A percentile compares a stretch with the other conserved stretches of the same genome.
Evolutionary conservation across 2,329 filamentous ascomycete species (phyloP).

Genomic region (Neophaeococcomyces mojaviensis): DNA sequence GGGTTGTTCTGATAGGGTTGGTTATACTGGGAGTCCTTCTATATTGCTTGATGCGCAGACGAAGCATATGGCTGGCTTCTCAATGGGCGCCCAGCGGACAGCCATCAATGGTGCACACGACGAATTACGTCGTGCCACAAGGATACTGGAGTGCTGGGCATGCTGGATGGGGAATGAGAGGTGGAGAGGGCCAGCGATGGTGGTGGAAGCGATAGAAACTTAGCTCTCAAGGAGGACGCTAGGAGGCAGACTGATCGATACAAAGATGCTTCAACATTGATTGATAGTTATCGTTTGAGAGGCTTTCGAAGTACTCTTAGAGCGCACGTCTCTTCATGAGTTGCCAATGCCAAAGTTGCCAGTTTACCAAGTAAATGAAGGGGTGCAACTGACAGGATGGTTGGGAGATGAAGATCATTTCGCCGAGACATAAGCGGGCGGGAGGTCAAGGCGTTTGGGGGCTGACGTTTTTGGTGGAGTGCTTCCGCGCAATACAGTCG

Average conservation of each 20-base stretch:
- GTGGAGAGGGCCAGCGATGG: background rate
- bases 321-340: no score
- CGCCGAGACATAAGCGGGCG: no score
- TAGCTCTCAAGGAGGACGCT: no score
- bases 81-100: constrained; percentile 8
- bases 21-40: constrained; percentile 20
- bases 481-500: background rate
- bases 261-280: no score
- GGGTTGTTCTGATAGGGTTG: constrained; percentile 21
- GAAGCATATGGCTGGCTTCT: constrained; percentile 20
- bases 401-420: no score
- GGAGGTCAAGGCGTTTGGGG: background rate
- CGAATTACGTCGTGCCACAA: background rate
- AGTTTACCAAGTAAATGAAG: no score
- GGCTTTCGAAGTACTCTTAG: no score
- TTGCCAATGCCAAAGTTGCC: no score
- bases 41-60: constrained; percentile 13
- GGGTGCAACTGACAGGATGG: no score
- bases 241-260: no score
- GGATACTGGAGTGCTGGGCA: constrained; percentile 2
- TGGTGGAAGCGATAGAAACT: background rate
- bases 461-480: background rate
- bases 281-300: no score
- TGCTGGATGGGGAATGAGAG: constrained; percentile 5
- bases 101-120: background rate